Evolutionary conservation across 2,329 filamentous ascomycete genomes (phyloP), one percentile per base, ranked within the genome.

Genomic region (Aspergillus sergii): DNA sequence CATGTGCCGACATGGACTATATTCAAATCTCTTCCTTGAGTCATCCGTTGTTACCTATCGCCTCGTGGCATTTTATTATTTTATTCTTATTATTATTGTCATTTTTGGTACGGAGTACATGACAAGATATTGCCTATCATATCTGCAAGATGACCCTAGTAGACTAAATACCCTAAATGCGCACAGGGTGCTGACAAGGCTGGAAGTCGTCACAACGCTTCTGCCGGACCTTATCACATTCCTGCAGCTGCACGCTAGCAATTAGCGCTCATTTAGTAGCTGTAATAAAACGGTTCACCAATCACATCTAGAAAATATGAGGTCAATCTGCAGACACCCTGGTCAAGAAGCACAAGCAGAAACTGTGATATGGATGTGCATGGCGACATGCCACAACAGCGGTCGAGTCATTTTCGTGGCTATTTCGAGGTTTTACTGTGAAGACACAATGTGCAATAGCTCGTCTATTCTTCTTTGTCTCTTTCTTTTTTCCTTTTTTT

Each of bases 141-240:
- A 5, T 36, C 14, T 16, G 14, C 14, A 36, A 16, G 7, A 3
- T 19, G 39, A 41, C 39, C 8, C 39, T 19, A 19, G 39, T 19
- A 8, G 9, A 12, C 48, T 9, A 11, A 16, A 5, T 14, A 21
- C 3, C 48, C 28, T 26, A 28, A 8, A 14, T 48, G 12, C 50
- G 50, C 4, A 53, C 50, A 16, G 11, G 16, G 23, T 19, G 19
- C 51, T 23, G 51, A 34, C 51, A 55, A 39, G 34, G 51, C 21
- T 55, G 23, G 34, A 36, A 32, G n/a, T 41, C 34, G 36, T 67
- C 64, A 67, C 58, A 59, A 63, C 53, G 61, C 57, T 54, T 48
- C 53, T 58, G 56, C 60, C 39, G 41, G 59, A 58, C 48, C 65
- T 66, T 58, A 53, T 67, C 65, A 67, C 65, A 66, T 60, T 66